Conservation (phyloP, 1,284 basidiomycete species). For the Sphagnurus paluster region DNA sequence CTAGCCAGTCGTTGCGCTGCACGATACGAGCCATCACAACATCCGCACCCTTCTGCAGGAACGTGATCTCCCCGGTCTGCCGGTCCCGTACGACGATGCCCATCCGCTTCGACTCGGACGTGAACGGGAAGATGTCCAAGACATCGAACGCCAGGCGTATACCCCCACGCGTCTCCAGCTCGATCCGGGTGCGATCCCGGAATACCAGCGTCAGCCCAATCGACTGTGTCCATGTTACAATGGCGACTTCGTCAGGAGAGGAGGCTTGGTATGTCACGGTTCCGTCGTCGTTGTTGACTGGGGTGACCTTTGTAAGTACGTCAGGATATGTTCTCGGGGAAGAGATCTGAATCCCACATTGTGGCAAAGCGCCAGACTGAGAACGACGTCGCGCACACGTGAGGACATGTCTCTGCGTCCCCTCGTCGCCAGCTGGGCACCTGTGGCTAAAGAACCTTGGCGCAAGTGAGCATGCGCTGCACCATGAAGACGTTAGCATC, state of each 20-base stretch:
- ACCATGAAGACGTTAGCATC: neutral
- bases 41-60: constrained; percentile 97
- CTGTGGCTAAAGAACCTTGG: constrained; percentile 61
- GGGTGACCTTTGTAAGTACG: constrained; percentile 73
- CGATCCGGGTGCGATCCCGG: constrained; percentile 88
- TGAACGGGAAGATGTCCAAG: constrained; percentile 96
- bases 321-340: neutral
- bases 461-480: constrained; percentile 37
- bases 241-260: constrained; percentile 98
- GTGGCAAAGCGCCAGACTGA: constrained; percentile 94
- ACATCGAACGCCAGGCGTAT: constrained; percentile 76
- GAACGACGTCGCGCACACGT: constrained; percentile 90
- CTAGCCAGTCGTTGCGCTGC: constrained; percentile 97
- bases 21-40: constrained; percentile 96
- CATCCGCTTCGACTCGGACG: constrained; percentile 98
- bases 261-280: constrained; percentile 96
- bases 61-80: constrained; percentile 76
- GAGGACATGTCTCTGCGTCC: constrained; percentile 95
- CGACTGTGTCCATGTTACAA: constrained; percentile 97
- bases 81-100: constrained; percentile 91
- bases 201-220: constrained; percentile 88
- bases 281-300: constrained; percentile 92
- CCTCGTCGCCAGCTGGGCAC: constrained; percentile 76
- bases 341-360: constrained; percentile 70
- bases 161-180: constrained; percentile 71